These are phyloP conservation scores for Wickerhamomyces subpelliculosus DNA, from an alignment of 805 yeast species.

Conservation along the genomic window DNA sequence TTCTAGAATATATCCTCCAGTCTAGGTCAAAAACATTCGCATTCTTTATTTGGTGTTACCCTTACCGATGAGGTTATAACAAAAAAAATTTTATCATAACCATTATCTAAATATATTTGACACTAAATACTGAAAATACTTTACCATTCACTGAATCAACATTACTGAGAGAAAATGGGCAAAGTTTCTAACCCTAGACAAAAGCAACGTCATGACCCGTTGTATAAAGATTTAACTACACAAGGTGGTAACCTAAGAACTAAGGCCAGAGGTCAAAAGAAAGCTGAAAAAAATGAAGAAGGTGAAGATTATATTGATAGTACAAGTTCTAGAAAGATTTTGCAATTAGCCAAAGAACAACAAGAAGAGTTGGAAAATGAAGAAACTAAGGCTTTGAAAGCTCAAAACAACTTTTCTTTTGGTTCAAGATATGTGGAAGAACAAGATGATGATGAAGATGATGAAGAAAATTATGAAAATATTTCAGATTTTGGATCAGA, in stretches of 20 bases:
- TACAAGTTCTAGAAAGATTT: constrained; percentile 71
- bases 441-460: constrained; percentile 36
- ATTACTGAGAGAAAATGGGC: constrained; percentile 43
- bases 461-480: constrained; percentile 32
- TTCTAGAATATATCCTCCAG: too few species aligned
- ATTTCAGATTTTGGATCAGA: constrained; percentile 49
- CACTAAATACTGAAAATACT: too few species aligned
- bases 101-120: too few species aligned
- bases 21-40: too few species aligned
- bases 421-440: constrained; percentile 40
- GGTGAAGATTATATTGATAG: constrained; percentile 72
- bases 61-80: constrained; percentile 1
- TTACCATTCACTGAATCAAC: neutral
- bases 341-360: constrained; percentile 87
- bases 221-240: constrained; percentile 70
- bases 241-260: constrained; percentile 64
- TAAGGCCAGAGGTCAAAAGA: constrained; percentile 28
- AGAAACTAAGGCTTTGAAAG: constrained; percentile 31
- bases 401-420: constrained; percentile 20
- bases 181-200: constrained; percentile 48
- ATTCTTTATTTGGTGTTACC: constrained; percentile 1
- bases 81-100: constrained; percentile 1
- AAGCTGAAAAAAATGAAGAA: constrained; percentile 35
- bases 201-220: constrained; percentile 73
- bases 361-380: constrained; percentile 84